Percentiles rank a stretch among this genome's conserved stretches.
phyloP scores from a whole-genome alignment of 495 filamentous ascomycete species.

The Lepidopterella palustris region DNA sequence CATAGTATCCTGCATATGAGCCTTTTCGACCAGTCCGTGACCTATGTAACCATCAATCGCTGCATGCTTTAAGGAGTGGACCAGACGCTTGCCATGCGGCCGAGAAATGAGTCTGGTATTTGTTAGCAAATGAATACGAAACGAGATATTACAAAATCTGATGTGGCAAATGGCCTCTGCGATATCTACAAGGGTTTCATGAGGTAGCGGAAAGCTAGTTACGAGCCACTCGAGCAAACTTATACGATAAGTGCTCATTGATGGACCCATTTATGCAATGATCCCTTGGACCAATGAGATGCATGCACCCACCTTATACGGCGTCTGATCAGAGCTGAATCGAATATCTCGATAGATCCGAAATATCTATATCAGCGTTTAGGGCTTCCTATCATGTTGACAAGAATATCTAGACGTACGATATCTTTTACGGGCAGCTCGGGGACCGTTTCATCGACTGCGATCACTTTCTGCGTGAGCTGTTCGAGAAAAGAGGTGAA shows the following conservation, averaged over 20 bases:
- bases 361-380: slow-evolving; percentile 50
- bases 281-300: no score
- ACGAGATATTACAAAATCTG: not conserved
- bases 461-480: slow-evolving; percentile 61
- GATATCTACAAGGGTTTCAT: no score
- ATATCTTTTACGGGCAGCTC: slow-evolving; percentile 78
- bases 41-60: slow-evolving; percentile 33
- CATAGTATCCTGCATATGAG: slow-evolving; percentile 78
- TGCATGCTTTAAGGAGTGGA: not conserved
- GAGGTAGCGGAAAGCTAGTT: no score
- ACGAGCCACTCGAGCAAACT: no score
- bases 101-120: slow-evolving; percentile 61
- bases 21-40: slow-evolving; percentile 80
- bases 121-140: not conserved
- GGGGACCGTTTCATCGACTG: slow-evolving; percentile 69
- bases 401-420: slow-evolving; percentile 36
- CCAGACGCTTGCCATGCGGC: slow-evolving; percentile 62
- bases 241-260: no score
- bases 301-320: slow-evolving; percentile 64
- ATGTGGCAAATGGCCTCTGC: not conserved
- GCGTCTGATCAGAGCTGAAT: slow-evolving; percentile 71
- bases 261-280: no score
- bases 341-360: slow-evolving; percentile 79
- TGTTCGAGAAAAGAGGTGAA: slow-evolving; percentile 68
- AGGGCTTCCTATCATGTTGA: not conserved